A percentile compares a stretch with the other conserved stretches of the same genome.
phyloP scores from a whole-genome alignment of 345 rosid species.

The Acer negundo region DNA sequence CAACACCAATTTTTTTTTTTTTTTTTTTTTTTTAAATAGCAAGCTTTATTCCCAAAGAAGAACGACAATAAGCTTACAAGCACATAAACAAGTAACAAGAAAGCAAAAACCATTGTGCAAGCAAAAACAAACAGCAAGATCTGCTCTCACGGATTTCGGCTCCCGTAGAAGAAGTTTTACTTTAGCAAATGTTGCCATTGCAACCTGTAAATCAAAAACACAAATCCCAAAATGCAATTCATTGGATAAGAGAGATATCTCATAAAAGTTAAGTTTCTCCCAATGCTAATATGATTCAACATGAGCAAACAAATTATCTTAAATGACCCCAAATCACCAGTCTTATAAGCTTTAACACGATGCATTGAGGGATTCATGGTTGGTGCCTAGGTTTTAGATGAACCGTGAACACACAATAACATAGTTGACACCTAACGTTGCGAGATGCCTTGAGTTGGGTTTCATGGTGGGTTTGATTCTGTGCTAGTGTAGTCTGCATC shows the following conservation, averaged over 20 bases:
- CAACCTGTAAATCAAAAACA: conserved; percentile 60
- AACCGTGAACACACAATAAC: conserved; percentile 46
- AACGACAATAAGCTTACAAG: no score
- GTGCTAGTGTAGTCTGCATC: conserved; percentile 34
- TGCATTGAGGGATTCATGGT: neutral
- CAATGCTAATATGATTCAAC: no score
- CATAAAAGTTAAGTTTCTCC: no score
- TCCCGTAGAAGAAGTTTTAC: conserved; percentile 96
- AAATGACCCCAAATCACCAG: neutral
- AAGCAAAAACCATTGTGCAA: no score
- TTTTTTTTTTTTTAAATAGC: no score
- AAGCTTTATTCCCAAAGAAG: no score
- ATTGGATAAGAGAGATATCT: conserved; percentile 16
- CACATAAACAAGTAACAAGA: no score
- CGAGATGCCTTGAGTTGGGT: conserved; percentile 99
- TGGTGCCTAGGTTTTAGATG: conserved; percentile 18
- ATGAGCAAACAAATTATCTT: neutral
- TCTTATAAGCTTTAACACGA: neutral
- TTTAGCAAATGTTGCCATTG: conserved; percentile 97
- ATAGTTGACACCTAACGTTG: conserved; percentile 83
- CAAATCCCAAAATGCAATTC: conserved; percentile 38
- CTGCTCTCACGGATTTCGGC: conserved; percentile 86
- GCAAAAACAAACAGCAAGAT: no score
- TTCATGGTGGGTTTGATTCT: conserved; percentile 40
- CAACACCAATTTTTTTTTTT: no score